Percentiles rank a stretch among this genome's conserved stretches.
phyloP scores from a whole-genome alignment of 768 basidiomycete genomes.

The Candolleomyces efflorescens region DNA sequence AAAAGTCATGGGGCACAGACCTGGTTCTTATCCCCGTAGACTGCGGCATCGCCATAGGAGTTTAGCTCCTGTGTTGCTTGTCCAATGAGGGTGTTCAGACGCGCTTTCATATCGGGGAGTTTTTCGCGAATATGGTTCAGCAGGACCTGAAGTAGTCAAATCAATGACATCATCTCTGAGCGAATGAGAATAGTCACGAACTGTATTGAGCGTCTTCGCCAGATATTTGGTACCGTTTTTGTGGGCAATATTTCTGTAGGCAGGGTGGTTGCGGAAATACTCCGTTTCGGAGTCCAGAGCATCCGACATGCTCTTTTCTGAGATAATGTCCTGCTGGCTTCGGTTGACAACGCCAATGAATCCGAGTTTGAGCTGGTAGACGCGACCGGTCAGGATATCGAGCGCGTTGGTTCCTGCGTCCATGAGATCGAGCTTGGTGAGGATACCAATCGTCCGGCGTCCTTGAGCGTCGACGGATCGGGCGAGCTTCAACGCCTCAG shows the following conservation, averaged over 20 bases:
- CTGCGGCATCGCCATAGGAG: conserved; percentile 90
- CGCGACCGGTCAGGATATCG: conserved; percentile 92
- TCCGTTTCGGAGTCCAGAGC: conserved; percentile 83
- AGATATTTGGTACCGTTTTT: conserved; percentile 97
- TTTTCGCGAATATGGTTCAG: conserved; percentile 99
- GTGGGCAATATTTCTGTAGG: conserved; percentile 93
- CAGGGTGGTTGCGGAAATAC: conserved; percentile 86
- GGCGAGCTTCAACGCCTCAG: conserved; percentile 95
- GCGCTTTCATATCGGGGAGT: conserved; percentile 98
- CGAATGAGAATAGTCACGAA: too few species aligned
- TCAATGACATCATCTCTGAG: background rate
- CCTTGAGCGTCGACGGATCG: conserved; percentile 95
- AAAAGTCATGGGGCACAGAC: conserved; percentile 40
- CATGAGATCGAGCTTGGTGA: conserved; percentile 98
- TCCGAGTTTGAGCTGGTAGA: conserved; percentile 96
- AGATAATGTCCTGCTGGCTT: conserved; percentile 95
- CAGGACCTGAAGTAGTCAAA: conserved; percentile 58
- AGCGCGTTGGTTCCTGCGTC: conserved; percentile 98
- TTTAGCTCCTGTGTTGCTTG: conserved; percentile 98
- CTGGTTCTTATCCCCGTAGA: conserved; percentile 89
- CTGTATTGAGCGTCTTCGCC: conserved; percentile 87
- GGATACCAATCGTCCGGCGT: conserved; percentile 91
- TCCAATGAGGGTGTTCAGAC: conserved; percentile 96
- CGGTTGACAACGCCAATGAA: conserved; percentile 98
- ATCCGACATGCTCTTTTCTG: conserved; percentile 79